These are phyloP conservation scores for Phytophthora chlamydospora DNA, from an alignment of 352 stramenopile genomes.

Conservation along the genomic window DNA sequence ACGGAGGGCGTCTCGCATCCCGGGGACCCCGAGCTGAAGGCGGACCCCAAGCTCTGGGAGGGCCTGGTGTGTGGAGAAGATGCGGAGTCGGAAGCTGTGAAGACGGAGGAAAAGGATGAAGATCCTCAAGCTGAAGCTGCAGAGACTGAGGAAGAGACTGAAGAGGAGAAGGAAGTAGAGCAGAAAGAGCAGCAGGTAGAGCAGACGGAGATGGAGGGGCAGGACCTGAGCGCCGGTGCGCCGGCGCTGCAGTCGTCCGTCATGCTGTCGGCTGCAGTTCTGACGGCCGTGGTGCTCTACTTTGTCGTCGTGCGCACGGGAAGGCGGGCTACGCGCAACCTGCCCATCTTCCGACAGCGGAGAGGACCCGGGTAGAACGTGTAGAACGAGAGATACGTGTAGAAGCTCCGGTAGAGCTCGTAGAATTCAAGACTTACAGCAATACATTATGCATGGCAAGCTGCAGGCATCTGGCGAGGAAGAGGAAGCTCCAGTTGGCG, in stretches of 20 bases:
- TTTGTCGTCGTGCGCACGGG: conserved; percentile 12
- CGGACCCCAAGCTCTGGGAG: conserved; percentile 36
- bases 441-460: conserved; percentile 12
- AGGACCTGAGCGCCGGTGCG: conserved; percentile 4
- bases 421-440: conserved; percentile 6
- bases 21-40: conserved; percentile 25
- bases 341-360: conserved; percentile 32
- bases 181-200: conserved; percentile 3
- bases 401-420: background rate
- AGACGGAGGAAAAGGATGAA: background rate
- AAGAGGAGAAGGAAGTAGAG: conserved; percentile 6
- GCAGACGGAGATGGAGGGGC: background rate
- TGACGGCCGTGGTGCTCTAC: conserved; percentile 27
- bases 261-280: conserved; percentile 25
- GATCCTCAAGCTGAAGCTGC: background rate
- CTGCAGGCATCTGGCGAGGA: background rate
- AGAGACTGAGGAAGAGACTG: conserved; percentile 1
- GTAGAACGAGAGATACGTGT: background rate
- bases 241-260: conserved; percentile 27
- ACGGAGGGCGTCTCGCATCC: conserved; percentile 38
- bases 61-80: conserved; percentile 28
- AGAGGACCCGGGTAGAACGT: conserved; percentile 18
- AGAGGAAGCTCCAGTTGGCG: conserved; percentile 9
- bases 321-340: conserved; percentile 9
- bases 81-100: background rate